Evolutionary conservation across 352 stramenopile genomes (phyloP).

Genomic region (Pythium aquatile): DNA sequence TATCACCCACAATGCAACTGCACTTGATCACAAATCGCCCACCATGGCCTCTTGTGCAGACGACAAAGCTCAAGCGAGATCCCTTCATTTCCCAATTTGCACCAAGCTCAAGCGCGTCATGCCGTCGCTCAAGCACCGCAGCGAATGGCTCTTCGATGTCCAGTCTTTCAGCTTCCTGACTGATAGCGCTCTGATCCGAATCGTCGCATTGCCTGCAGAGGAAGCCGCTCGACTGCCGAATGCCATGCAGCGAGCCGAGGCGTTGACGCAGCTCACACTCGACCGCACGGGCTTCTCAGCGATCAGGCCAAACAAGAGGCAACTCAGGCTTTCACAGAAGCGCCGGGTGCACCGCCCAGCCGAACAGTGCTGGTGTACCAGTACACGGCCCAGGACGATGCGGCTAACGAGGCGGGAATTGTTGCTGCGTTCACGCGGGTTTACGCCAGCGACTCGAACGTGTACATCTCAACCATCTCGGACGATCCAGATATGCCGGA

Average conservation of each 20-base stretch:
- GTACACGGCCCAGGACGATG: background rate
- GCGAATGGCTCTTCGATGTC: background rate
- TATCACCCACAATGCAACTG: too few relatives aligned
- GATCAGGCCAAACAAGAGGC: background rate
- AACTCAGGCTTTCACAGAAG: background rate
- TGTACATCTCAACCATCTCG: background rate
- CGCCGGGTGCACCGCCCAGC: background rate
- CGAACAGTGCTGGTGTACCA: background rate
- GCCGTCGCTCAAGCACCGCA: background rate
- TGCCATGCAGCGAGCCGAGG: background rate
- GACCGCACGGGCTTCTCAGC: background rate
- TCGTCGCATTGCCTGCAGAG: background rate
- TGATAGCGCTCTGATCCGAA: background rate
- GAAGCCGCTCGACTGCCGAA: background rate
- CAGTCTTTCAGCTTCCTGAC: background rate
- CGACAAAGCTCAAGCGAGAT: too few relatives aligned
- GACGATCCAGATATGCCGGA: background rate
- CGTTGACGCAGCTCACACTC: background rate
- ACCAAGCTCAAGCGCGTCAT: too few relatives aligned
- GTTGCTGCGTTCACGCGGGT: background rate
- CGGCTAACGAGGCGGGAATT: background rate
- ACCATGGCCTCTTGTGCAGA: too few relatives aligned
- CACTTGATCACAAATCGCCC: too few relatives aligned
- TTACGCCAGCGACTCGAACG: background rate
- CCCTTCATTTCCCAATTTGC: too few relatives aligned